Base-by-base conservation (phyloP, 495 filamentous ascomycete species). In the Pyronema domesticum region DNA sequence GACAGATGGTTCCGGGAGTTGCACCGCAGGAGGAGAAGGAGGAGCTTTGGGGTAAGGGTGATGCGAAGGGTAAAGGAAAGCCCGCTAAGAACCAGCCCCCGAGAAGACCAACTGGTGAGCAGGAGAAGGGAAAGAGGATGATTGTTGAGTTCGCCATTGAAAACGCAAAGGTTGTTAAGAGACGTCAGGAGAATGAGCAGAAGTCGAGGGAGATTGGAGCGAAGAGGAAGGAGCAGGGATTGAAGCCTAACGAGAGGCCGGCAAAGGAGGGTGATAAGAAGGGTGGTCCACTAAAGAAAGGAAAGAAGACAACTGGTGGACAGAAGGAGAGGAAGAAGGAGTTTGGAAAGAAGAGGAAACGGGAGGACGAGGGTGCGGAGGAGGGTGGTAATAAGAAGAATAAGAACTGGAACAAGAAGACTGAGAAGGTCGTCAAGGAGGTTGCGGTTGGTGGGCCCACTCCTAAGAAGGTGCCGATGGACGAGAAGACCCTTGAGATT, bases 91-190 rank as follows among this genome's bases (percentile, higher is more conserved):
- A 5, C 19, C 15, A 11, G 6, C 17, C 30, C 15, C 53, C 53
- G 0, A 10, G 50, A 14, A 14, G 50, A 14, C 35, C 49, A 10
- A 33, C 48, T 11, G 37, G 18, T 10, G 61, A 59, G 37, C 4
- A 73, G 54, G 80, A 82, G 49, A 75, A 72, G 65, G 84, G 80
- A 67, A 85, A 84, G 68, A 73, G 89, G 11, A 68, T 96, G 47
- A 85, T 99, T 67, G 89, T 89, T 37, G 91, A 99, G 66, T 99
- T 99, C 70, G 89, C 91, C 10, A 95, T 99, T 65, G 91, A 99
- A 68, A 99, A 99, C 60, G 88, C 86, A 6, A 86, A 95, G 61
- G 91, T 99, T 4, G 83, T 99, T 37, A 72, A 75, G 55, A 73
- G 91, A 54, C 71, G 91, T 19, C 79, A 75, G 57, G 84, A 89